Evolutionary conservation across 257 asterid genomes (phyloP).

Genomic region (Linderniella brevidens): DNA sequence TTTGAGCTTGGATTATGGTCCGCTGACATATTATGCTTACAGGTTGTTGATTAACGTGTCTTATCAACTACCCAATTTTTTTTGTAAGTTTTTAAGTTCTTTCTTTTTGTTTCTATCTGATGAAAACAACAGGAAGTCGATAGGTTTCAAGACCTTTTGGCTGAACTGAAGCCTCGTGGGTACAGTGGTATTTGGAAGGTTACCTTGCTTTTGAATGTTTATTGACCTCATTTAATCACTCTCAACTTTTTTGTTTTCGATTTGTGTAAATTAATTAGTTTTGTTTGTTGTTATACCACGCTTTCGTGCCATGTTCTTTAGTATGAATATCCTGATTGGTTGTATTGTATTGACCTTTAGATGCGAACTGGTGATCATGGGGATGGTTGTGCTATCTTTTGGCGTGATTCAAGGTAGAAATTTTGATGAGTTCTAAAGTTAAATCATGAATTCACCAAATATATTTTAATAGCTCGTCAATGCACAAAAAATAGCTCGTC

Average conservation of each 20-base stretch:
- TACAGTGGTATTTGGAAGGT: conserved; percentile 98
- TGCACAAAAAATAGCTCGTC: too few relatives aligned
- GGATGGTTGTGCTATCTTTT: conserved; percentile 95
- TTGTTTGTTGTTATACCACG: too few relatives aligned
- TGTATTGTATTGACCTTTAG: conserved; percentile 27
- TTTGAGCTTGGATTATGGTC: conserved; percentile 99
- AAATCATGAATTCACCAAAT: too few relatives aligned
- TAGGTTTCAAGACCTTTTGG: conserved; percentile 70
- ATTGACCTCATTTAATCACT: background rate
- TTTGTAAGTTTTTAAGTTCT: background rate
- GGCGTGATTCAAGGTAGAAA: conserved; percentile 66
- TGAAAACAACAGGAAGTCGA: conserved; percentile 84
- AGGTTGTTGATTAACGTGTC: conserved; percentile 23
- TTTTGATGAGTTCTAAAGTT: too few relatives aligned
- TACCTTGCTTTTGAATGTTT: conserved; percentile 5
- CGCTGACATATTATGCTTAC: conserved; percentile 84
- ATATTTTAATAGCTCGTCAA: background rate
- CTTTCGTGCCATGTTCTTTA: background rate
- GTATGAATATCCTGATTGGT: conserved; percentile 9
- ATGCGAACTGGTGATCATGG: conserved; percentile 82
- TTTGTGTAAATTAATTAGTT: too few relatives aligned
- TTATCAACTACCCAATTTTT: background rate
- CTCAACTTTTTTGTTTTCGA: conserved; percentile 5
- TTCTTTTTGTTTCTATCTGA: conserved; percentile 14
- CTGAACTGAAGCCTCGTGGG: conserved; percentile 55